Base-by-base conservation (phyloP, 2,329 filamentous ascomycete genomes). In the Xylaria sp. region DNA sequence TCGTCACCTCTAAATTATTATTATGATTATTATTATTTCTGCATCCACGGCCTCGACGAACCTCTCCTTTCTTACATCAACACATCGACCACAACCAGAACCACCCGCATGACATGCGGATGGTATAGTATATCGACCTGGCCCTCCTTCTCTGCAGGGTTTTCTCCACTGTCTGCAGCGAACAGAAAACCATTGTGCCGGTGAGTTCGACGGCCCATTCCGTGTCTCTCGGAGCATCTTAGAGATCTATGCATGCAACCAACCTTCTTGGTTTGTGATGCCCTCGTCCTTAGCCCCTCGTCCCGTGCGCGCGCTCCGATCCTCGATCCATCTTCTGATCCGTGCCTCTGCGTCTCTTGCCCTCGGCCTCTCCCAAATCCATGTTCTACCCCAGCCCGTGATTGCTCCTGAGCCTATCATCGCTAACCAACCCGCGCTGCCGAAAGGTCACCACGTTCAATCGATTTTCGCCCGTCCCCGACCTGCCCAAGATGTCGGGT, bases 401-500 rank as follows among this genome's bases (percentile, higher is more conserved):
- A 25, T 55, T 54, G n/a, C 29, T 57, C 51, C 49, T 20, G 22
- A 57, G 49, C 39, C 44, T 44, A 57, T 62, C 50, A 64, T 59
- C 44, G 36, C 64, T 66, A 53, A 72, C 51, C 38, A 58, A 33
- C 55, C 44, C 57, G 36, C 58, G 61, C 53, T 31, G 50, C 53
- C 57, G 22, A 57, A 59, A 57, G 39, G 29, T 58, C 49, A 38
- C 58, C 49, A 60, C 55, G 39, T 54, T 51, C 42, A 50, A 33
- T 58, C 66, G 55, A 60, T 55, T n/a, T 51, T 50, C 55, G 54
- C 27, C n/a, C 20, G 36, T 25, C 47, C 20, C 57, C 31, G 20
- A 54, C n/a, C 45, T 20, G 55, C 57, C 62, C 59, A 69, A 49
- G n/a, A 78, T 77, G 76, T 77, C 76, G 25, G 76, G 72, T 54